phyloP scores from a whole-genome alignment of 2,329 filamentous ascomycete species.

The Elsinoe perseae region DNA sequence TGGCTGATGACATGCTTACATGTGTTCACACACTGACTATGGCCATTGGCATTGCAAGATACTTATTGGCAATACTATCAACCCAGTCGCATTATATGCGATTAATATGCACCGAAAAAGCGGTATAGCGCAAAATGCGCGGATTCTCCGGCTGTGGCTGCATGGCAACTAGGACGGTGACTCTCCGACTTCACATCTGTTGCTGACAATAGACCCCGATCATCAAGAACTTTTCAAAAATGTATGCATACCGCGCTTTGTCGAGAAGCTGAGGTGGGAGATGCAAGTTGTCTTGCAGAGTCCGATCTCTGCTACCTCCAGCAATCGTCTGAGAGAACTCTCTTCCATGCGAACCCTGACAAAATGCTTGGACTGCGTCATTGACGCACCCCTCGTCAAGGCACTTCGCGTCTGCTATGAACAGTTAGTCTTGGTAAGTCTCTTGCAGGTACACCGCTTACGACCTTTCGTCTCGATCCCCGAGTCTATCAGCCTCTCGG shows the following conservation, averaged over 20 bases:
- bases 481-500: not conserved
- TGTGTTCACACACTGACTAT: not conserved
- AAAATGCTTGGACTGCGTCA: conserved; percentile 3
- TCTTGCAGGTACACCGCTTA: not conserved
- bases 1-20: not conserved
- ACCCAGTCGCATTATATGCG: not conserved
- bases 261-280: not conserved
- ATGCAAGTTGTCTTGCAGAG: no score
- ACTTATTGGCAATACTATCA: not conserved
- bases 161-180: not conserved
- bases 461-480: not conserved
- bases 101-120: not conserved
- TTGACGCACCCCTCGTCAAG: not conserved
- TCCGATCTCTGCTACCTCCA: no score
- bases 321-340: no score
- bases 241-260: not conserved
- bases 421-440: not conserved
- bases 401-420: not conserved
- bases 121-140: not conserved
- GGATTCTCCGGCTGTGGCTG: not conserved
- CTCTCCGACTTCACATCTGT: not conserved
- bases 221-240: not conserved
- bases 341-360: not conserved
- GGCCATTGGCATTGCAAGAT: not conserved
- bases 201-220: not conserved